Evolutionary conservation across 192 early-diverging fungal genomes (phyloP).

Genomic region (Cetraspora pellucida): DNA sequence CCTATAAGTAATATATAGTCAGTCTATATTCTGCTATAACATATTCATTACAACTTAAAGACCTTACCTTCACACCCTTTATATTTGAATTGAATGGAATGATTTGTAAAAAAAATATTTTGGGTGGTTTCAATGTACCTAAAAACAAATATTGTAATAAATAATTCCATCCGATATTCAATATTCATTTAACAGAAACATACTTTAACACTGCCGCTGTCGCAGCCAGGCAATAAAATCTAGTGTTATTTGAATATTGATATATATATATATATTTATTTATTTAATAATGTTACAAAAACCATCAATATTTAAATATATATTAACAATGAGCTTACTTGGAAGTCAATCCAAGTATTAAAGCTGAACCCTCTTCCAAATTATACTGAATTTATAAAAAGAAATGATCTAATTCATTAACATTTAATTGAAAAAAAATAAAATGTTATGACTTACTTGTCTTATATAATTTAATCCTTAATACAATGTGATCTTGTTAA

Average conservation of each 20-base stretch:
- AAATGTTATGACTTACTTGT: neutral
- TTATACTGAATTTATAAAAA: slow-evolving; percentile 42
- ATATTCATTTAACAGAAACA: slow-evolving; percentile 1
- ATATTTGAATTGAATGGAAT: slow-evolving; percentile 62
- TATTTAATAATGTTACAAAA: neutral
- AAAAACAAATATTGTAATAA: neutral
- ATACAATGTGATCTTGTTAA: neutral
- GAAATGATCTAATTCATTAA: neutral
- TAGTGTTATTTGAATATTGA: neutral
- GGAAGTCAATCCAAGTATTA: slow-evolving; percentile 49
- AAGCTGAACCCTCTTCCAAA: slow-evolving; percentile 49
- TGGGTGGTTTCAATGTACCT: slow-evolving; percentile 55
- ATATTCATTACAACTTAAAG: neutral
- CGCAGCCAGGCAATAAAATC: slow-evolving; percentile 61
- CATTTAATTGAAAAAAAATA: slow-evolving; percentile 20
- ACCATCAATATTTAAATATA: neutral
- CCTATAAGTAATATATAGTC: slow-evolving; percentile 8
- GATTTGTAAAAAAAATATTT: slow-evolving; percentile 52
- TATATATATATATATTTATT: neutral
- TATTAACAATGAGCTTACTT: slow-evolving; percentile 40
- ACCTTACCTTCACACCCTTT: slow-evolving; percentile 51
- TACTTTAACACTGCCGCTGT: slow-evolving; percentile 55
- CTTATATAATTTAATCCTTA: slow-evolving; percentile 33
- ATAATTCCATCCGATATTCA: neutral
- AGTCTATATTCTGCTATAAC: neutral